Conservation (phyloP, 306 rosid species). For the Acacia crassicarpa region DNA sequence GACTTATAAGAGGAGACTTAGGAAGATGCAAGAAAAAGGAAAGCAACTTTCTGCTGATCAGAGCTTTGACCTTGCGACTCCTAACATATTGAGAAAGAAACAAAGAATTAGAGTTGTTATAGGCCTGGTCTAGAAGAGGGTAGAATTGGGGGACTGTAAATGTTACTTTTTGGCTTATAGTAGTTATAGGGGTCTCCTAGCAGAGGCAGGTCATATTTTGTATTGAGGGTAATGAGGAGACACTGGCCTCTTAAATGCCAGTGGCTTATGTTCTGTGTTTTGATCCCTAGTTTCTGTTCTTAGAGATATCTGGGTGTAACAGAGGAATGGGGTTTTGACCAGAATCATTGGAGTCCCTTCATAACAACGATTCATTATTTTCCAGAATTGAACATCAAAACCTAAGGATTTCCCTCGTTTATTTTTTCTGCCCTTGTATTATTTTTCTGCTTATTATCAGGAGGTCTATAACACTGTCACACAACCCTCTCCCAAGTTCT, state of each 20-base stretch:
- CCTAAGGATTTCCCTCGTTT: background rate
- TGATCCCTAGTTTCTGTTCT: background rate
- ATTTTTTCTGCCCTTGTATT: background rate
- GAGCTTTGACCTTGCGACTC: background rate
- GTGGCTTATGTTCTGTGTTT: background rate
- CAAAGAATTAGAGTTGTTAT: background rate
- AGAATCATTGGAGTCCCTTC: background rate
- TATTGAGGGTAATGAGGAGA: background rate
- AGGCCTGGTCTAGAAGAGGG: background rate
- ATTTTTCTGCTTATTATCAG: background rate
- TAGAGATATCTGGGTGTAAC: background rate
- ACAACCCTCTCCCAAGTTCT: background rate
- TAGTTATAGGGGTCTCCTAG: background rate
- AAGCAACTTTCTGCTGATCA: background rate
- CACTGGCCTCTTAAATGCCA: background rate
- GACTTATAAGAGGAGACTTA: background rate
- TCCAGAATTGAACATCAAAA: background rate
- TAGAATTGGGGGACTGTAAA: background rate
- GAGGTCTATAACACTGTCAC: background rate
- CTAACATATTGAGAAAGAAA: background rate
- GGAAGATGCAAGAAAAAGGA: background rate
- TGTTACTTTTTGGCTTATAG: background rate
- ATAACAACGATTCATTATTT: no score
- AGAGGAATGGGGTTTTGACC: background rate
- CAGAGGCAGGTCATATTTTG: background rate